A percentile compares a stretch with the other conserved stretches of the same genome.
Evolutionary conservation across 495 filamentous ascomycete species (phyloP).

Genomic region (Podospora fimiseda): DNA sequence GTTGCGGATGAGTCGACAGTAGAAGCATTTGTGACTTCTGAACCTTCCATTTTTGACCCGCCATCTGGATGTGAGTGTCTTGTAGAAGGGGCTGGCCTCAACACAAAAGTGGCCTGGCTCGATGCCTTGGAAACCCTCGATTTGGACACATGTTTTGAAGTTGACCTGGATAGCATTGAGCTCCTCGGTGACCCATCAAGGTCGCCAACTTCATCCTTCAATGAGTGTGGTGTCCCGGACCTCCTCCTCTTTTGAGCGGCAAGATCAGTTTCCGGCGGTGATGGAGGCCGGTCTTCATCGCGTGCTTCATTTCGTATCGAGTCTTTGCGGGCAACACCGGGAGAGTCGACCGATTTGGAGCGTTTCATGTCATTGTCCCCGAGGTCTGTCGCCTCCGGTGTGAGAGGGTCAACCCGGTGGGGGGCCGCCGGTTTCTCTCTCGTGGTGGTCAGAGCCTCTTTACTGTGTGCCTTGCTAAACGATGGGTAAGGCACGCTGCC

Average conservation of each 20-base stretch:
- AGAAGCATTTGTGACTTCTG: slow-evolving; percentile 19
- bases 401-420: slow-evolving; percentile 52
- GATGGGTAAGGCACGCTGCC: slow-evolving; percentile 72
- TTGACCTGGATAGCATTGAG: slow-evolving; percentile 37
- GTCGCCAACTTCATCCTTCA: slow-evolving; percentile 33
- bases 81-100: slow-evolving; percentile 15
- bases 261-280: slow-evolving; percentile 51
- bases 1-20: slow-evolving; percentile 46
- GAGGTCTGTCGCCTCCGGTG: slow-evolving; percentile 74
- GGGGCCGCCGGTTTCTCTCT: slow-evolving; percentile 43
- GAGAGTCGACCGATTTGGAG: slow-evolving; percentile 34
- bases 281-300: slow-evolving; percentile 44
- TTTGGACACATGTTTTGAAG: slow-evolving; percentile 40
- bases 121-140: slow-evolving; percentile 42
- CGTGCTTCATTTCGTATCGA: slow-evolving; percentile 28
- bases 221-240: slow-evolving; percentile 28
- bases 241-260: slow-evolving; percentile 40
- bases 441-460: slow-evolving; percentile 62
- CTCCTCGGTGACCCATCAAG: slow-evolving; percentile 32
- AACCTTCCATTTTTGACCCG: slow-evolving; percentile 4
- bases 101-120: slow-evolving; percentile 38
- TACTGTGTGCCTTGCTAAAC: slow-evolving; percentile 87
- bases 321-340: slow-evolving; percentile 15
- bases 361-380: slow-evolving; percentile 44
- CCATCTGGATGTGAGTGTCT: slow-evolving; percentile 14